These are phyloP conservation scores for Citrus australasica DNA, from an alignment of 345 rosid species.

Conservation along the genomic window DNA sequence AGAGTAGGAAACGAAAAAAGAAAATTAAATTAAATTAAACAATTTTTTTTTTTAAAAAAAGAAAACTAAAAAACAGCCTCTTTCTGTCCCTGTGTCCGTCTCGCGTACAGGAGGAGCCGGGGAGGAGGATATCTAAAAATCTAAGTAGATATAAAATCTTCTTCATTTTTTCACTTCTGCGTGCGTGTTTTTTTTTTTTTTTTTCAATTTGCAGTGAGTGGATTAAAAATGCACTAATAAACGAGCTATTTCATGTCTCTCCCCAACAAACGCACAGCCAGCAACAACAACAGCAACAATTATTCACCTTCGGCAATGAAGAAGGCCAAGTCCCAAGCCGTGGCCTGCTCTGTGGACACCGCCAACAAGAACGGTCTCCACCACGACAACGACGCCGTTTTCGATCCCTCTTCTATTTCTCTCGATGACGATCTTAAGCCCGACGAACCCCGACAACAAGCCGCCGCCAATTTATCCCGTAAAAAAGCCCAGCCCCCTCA, in stretches of 20 bases:
- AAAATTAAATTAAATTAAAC: too few species aligned
- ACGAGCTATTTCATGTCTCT: slow-evolving; percentile 62
- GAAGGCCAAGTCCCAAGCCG: slow-evolving; percentile 70
- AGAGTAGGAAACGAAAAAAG: too few species aligned
- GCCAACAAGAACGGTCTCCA: slow-evolving; percentile 55
- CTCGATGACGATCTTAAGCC: slow-evolving; percentile 60
- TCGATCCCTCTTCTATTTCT: slow-evolving; percentile 49
- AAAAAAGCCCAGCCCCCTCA: slow-evolving; percentile 85
- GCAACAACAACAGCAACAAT: slow-evolving; percentile 18
- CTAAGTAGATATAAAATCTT: too few species aligned
- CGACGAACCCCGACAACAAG: slow-evolving; percentile 42
- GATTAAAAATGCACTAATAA: slow-evolving; percentile 29
- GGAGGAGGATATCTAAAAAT: too few species aligned
- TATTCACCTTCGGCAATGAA: slow-evolving; percentile 41
- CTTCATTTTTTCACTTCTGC: too few species aligned
- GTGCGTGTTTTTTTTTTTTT: background rate
- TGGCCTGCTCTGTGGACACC: slow-evolving; percentile 48
- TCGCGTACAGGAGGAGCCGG: too few species aligned
- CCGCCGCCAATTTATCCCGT: slow-evolving; percentile 75
- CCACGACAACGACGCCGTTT: slow-evolving; percentile 40
- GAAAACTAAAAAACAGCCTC: too few species aligned
- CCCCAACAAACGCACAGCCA: slow-evolving; percentile 75
- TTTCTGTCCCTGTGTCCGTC: too few species aligned
- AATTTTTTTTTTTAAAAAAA: too few species aligned
- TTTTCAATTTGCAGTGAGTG: slow-evolving; percentile 11